Evolutionary conservation across 129 eudicot species (phyloP), one percentile per base, ranked within the genome.

Genomic region (Artemisia annua): DNA sequence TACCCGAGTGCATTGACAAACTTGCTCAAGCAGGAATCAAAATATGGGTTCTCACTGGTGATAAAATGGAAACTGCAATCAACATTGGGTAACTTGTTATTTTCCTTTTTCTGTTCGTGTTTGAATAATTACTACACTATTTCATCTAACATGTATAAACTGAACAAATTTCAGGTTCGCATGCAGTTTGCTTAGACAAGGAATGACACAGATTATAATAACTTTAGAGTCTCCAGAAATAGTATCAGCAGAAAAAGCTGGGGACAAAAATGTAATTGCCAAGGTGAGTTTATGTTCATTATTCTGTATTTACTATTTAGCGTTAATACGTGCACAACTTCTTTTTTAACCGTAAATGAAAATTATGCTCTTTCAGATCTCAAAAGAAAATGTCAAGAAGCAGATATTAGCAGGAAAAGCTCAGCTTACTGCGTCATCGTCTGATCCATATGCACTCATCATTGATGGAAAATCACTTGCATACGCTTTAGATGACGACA

Each of bases 1-100:
- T 93, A 66, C 97, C 98, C 4, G 98, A 93, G 39, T 89, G 97
- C 84, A 93, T 93, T 64, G 97, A 93, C 78, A 93, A 93, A 71
- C 98, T 93, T 73, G 98, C 98, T 17, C 98, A 93, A 87, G 97
- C 98, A 1, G 97, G 98, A 43, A 93, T 93, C 48, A 93, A 93
- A 54, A 75, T 93, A 67, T 93, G 98, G 98, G 98, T 93, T 76
- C 86, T 93, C 75, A 93, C 98, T 3, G 98, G 98, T 48, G 98
- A 93, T 79, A 93, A 93, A 75, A 86, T 93, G 98, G 98, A 93
- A 77, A 93, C 98, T 0, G 98, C 98, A 50, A 89, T 93, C 54
- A 93, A 93, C 65, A 85, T 93, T 20, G 98, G 98, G 97, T 89
- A 87, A 46, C 74, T 44, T 30, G 0, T 62, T 74, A 4, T 17